These are phyloP conservation scores for Bruguiera parviflora DNA, from an alignment of 345 rosid genomes.

Conservation along the genomic window DNA sequence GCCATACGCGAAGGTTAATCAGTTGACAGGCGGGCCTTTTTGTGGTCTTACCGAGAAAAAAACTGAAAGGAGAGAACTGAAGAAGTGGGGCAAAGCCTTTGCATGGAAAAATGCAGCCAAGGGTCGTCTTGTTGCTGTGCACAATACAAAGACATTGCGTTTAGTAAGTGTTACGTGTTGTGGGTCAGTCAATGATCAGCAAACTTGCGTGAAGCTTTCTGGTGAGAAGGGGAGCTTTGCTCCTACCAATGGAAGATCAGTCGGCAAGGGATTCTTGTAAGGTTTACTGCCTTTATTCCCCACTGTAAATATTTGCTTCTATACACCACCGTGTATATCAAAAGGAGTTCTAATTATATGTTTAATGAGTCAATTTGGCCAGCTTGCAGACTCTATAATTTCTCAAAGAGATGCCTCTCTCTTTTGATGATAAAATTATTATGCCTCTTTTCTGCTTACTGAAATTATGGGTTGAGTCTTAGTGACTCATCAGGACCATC, in stretches of 20 bases:
- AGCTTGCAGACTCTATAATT: too few species aligned
- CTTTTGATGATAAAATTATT: background rate
- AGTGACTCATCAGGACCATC: conserved; percentile 1
- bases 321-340: too few species aligned
- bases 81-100: conserved; percentile 9
- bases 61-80: conserved; percentile 9
- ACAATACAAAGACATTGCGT: conserved; percentile 1
- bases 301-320: too few species aligned
- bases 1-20: conserved; percentile 12
- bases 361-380: too few species aligned
- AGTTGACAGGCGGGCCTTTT: conserved; percentile 13
- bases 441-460: background rate
- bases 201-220: conserved; percentile 11
- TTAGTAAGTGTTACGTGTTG: conserved; percentile 21
- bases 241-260: conserved; percentile 15
- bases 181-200: conserved; percentile 18
- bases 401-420: background rate
- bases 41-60: conserved; percentile 7
- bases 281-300: background rate
- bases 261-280: conserved; percentile 21
- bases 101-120: background rate
- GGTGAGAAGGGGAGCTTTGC: background rate
- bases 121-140: conserved; percentile 2
- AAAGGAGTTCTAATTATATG: too few species aligned
- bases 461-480: background rate